phyloP scores from a whole-genome alignment of 192 early-diverging fungal genomes.

The Gryganskiella cystojenkinii region DNA sequence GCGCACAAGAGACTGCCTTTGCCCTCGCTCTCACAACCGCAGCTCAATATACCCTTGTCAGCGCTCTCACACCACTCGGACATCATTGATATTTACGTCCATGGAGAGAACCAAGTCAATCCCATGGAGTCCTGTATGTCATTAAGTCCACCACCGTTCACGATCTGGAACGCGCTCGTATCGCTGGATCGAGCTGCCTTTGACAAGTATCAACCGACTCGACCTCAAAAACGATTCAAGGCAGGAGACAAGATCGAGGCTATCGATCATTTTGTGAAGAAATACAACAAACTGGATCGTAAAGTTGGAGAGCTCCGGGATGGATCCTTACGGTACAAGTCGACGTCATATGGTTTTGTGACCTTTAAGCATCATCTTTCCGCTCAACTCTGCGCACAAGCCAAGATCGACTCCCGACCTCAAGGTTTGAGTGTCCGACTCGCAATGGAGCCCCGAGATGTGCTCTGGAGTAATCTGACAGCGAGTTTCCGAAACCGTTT shows the following conservation, averaged over 20 bases:
- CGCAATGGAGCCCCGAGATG: conserved; percentile 73
- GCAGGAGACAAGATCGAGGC: conserved; percentile 24
- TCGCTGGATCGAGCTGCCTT: conserved; percentile 26
- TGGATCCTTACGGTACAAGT: conserved; percentile 53
- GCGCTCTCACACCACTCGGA: conserved; percentile 47
- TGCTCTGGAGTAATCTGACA: conserved; percentile 67
- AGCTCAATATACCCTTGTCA: conserved; percentile 42
- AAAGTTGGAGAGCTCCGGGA: conserved; percentile 55
- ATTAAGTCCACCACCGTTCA: conserved; percentile 15
- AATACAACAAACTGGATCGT: conserved; percentile 56
- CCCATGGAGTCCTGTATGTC: conserved; percentile 22
- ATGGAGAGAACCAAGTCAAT: conserved; percentile 9
- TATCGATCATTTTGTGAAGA: conserved; percentile 53
- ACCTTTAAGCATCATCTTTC: conserved; percentile 67
- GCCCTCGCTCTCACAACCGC: not conserved
- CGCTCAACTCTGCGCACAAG: conserved; percentile 68
- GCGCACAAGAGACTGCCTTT: conserved; percentile 29
- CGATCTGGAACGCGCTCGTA: conserved; percentile 49
- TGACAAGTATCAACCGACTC: conserved; percentile 51
- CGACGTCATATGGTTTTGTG: conserved; percentile 68
- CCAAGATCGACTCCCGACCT: conserved; percentile 61
- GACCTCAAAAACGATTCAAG: conserved; percentile 27
- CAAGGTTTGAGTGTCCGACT: conserved; percentile 59
- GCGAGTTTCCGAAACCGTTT: conserved; percentile 54
- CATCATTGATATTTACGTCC: conserved; percentile 44